Evolutionary conservation across 768 basidiomycete species (phyloP).

Genomic region (Boletus vermiculosoides): DNA sequence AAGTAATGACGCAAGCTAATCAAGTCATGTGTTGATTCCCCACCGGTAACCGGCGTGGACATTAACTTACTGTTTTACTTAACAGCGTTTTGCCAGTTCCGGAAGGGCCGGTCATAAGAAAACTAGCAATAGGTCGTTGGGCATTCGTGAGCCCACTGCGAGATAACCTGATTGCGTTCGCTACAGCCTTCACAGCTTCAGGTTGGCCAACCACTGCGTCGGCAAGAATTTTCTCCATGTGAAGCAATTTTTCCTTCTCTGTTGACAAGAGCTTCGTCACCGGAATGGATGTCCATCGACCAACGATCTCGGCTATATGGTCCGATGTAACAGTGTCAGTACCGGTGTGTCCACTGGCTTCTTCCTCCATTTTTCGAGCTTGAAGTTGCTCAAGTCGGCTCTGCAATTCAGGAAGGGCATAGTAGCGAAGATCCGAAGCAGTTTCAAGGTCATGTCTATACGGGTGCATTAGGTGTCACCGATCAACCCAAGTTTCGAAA

Average conservation of each 20-base stretch:
- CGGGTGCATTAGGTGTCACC: background rate
- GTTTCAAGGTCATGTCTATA: constrained; percentile 65
- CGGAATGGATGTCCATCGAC: constrained; percentile 90
- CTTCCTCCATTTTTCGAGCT: constrained; percentile 73
- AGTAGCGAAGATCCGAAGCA: constrained; percentile 87
- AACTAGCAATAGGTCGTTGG: constrained; percentile 85
- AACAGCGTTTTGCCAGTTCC: constrained; percentile 91
- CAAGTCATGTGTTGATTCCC: constrained; percentile 2
- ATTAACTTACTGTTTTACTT: constrained; percentile 72
- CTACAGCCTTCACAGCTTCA: constrained; percentile 88
- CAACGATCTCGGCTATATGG: constrained; percentile 92
- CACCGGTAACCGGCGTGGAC: background rate
- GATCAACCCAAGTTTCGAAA: background rate
- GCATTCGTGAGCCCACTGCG: constrained; percentile 92
- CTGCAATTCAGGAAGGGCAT: constrained; percentile 87
- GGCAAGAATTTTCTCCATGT: constrained; percentile 82
- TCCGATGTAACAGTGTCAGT: constrained; percentile 79
- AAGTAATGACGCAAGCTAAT: constrained; percentile 78
- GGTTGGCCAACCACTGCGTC: constrained; percentile 84
- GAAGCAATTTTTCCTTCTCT: constrained; percentile 84
- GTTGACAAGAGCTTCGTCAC: constrained; percentile 84
- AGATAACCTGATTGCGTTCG: constrained; percentile 90
- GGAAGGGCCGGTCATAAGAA: constrained; percentile 89
- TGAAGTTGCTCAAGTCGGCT: constrained; percentile 67
- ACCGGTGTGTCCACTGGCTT: constrained; percentile 51